These are phyloP conservation scores for Cercospora sp. DNA, from an alignment of 2,329 filamentous ascomycete genomes.

Conservation along the genomic window DNA sequence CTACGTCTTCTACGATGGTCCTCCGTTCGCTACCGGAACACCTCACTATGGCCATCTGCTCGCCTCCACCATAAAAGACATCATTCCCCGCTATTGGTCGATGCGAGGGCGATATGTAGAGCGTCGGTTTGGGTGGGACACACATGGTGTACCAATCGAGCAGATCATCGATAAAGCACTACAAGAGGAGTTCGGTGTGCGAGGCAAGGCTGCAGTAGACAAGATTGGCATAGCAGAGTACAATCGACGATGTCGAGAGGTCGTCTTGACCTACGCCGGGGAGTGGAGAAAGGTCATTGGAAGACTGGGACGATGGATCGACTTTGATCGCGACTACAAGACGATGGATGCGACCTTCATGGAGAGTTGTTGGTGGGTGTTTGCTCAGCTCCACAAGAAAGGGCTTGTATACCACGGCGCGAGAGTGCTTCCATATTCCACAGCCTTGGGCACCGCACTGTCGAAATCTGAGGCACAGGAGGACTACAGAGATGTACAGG, in stretches of 20 bases:
- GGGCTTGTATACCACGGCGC: slow-evolving; percentile 86
- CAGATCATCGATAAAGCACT: slow-evolving; percentile 94
- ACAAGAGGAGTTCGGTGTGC: slow-evolving; percentile 66
- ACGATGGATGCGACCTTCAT: slow-evolving; percentile 95
- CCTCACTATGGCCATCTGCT: slow-evolving; percentile 75
- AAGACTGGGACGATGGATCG: slow-evolving; percentile 89
- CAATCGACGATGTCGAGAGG: slow-evolving; percentile 86
- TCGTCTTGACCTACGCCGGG: slow-evolving; percentile 84
- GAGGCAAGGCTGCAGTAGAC: slow-evolving; percentile 81
- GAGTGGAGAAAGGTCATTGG: slow-evolving; percentile 91
- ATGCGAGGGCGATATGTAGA: slow-evolving; percentile 96
- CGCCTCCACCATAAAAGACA: slow-evolving; percentile 94
- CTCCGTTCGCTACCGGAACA: slow-evolving; percentile 56
- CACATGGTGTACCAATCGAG: slow-evolving; percentile 91
- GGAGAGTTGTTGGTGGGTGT: slow-evolving; percentile 96
- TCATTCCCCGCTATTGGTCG: slow-evolving; percentile 94
- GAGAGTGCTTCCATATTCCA: slow-evolving; percentile 93
- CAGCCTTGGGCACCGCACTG: slow-evolving; percentile 80
- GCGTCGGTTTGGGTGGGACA: slow-evolving; percentile 92
- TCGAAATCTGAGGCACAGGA: slow-evolving; percentile 94
- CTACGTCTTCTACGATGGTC: slow-evolving; percentile 89
- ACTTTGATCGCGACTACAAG: slow-evolving; percentile 98
- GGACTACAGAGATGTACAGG: slow-evolving; percentile 90
- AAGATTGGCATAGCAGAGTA: slow-evolving; percentile 85
- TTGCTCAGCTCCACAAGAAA: slow-evolving; percentile 90